Base-by-base conservation (phyloP, 164 flowering plant genomes). In the Stephania yunnanensis region DNA sequence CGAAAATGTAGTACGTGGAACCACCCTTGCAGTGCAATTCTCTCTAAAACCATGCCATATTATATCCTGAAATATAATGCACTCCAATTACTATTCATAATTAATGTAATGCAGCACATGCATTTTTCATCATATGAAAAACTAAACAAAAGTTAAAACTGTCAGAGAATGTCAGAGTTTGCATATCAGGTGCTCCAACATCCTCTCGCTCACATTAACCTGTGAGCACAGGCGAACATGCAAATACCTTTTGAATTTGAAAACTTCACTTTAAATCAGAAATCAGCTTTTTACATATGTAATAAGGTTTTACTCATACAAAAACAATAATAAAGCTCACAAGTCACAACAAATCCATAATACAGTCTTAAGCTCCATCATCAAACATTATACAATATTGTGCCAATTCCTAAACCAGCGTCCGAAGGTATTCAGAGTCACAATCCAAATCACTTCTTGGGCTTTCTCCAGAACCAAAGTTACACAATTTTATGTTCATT, bases 21-120 rank as follows among this genome's bases (percentile, higher is more conserved):
- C 55, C 87, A 92, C 84, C 83, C 84, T 90, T 29, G 92, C 94
- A 3, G 84, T 77, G 76, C 97, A 92, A 22, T n/a, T 66, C 74
- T 84, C 88, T 58, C 81, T 71, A 77, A 90, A 89, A 19, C 81
- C 92, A 80, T 79, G 82, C 87, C 86, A 85, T 46, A 94, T 70
- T 50, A 92, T 84, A 79, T 90, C 95, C 98, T 94, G 90, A 69
- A 74, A 79, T 15, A 58, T 63, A 72, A 65, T 36, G 63, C 12
- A 78, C 30, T 45, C 3, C 6, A 4, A 31, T 75, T 31, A 71
- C 7, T 73, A 31, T 13, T 69, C 9, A 30, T 50, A 73, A 29
- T 22, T 48, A 45, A 30, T 22, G 15, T 68, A 68, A 1, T 31
- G 46, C 15, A 10, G 42, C 5, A 68, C 20, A 68, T 4, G 17